phyloP scores from a whole-genome alignment of 2,329 filamentous ascomycete genomes.

The Pseudocercospora vitis region DNA sequence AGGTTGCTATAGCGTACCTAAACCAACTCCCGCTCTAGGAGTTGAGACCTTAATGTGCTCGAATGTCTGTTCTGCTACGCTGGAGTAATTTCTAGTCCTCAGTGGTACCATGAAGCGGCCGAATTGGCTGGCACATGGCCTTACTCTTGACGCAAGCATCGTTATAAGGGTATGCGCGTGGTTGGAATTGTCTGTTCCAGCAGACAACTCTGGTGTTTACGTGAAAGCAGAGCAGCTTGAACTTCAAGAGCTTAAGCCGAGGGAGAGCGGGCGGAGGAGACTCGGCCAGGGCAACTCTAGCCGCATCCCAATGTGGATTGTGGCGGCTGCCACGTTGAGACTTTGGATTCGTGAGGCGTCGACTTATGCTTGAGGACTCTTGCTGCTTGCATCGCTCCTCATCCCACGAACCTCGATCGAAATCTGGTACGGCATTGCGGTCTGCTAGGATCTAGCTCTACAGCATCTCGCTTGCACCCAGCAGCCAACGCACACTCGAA shows the following conservation, averaged over 20 bases:
- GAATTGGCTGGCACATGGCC: constrained; percentile 62
- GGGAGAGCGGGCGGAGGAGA: not conserved
- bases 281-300: too few relatives aligned
- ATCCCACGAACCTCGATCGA: too few relatives aligned
- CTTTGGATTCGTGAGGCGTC: constrained; percentile 1
- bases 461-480: not conserved
- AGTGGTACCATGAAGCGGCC: constrained; percentile 59
- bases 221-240: too few relatives aligned
- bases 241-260: not conserved
- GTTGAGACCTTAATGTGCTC: constrained; percentile 80
- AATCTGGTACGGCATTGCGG: not conserved
- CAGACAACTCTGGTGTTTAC: not conserved
- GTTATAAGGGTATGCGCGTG: constrained; percentile 1
- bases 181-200: not conserved
- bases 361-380: not conserved
- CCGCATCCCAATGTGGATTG: too few relatives aligned
- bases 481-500: not conserved
- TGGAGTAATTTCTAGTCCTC: constrained; percentile 51
- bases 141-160: constrained; percentile 44
- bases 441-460: not conserved
- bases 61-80: constrained; percentile 56
- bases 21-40: constrained; percentile 83
- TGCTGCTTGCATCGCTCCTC: too few relatives aligned
- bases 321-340: not conserved
- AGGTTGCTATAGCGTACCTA: constrained; percentile 68